A percentile compares a stretch with the other conserved stretches of the same genome.
These are phyloP conservation scores for Pichia cephalocereana DNA, from an alignment of 805 yeast genomes.

Conservation along the genomic window DNA sequence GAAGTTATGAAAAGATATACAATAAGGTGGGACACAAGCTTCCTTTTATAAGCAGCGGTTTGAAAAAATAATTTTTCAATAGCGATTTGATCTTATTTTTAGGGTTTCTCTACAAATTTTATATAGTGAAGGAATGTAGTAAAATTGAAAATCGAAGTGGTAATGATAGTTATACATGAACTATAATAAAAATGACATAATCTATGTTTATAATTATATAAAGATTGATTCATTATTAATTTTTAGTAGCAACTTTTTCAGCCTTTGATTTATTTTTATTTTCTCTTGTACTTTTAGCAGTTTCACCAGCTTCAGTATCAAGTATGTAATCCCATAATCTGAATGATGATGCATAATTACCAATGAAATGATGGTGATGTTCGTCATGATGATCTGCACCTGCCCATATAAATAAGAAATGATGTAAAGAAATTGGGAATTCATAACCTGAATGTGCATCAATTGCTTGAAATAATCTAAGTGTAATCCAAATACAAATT, in stretches of 20 bases:
- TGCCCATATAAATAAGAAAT: slow-evolving; percentile 93
- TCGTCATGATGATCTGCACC: slow-evolving; percentile 98
- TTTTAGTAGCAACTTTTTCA: slow-evolving; percentile 23
- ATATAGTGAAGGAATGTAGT: background rate
- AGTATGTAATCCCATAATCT: slow-evolving; percentile 91
- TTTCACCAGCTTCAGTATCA: slow-evolving; percentile 85
- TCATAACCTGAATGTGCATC: slow-evolving; percentile 98
- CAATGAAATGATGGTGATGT: slow-evolving; percentile 93
- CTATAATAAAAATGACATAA: background rate
- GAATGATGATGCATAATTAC: slow-evolving; percentile 90
- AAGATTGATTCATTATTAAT: background rate
- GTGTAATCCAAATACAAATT: slow-evolving; percentile 77
- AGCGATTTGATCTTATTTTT: too few relatives aligned
- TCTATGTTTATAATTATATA: too few relatives aligned
- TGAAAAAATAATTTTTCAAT: too few relatives aligned
- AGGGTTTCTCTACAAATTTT: too few relatives aligned
- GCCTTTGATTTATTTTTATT: slow-evolving; percentile 48
- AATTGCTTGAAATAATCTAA: slow-evolving; percentile 90
- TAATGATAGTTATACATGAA: background rate
- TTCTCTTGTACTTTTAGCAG: slow-evolving; percentile 70
- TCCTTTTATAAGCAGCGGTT: too few relatives aligned
- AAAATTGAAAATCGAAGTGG: background rate
- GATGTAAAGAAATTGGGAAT: slow-evolving; percentile 93
- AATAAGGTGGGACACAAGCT: too few relatives aligned
- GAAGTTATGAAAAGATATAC: too few relatives aligned